A percentile compares a stretch with the other conserved stretches of the same genome.
These are phyloP conservation scores for Colletotrichum euphorbiae DNA, from an alignment of 2,329 filamentous ascomycete species.

Conservation along the genomic window DNA sequence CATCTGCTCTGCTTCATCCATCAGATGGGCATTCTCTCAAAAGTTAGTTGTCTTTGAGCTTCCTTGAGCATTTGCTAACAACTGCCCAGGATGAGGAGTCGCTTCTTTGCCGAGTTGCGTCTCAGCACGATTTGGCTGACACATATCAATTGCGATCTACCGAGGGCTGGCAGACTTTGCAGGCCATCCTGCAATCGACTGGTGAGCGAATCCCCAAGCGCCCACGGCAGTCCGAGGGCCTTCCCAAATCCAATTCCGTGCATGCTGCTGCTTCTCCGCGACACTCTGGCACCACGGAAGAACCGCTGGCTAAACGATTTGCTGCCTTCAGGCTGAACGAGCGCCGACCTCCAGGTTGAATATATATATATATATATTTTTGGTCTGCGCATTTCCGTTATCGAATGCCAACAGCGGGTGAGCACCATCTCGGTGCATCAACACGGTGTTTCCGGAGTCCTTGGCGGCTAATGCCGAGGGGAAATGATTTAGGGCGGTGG, in stretches of 20 bases:
- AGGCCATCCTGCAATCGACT: constrained; percentile 94
- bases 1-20: constrained; percentile 92
- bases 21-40: constrained; percentile 82
- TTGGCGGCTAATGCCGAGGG: background rate
- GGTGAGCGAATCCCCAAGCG: constrained; percentile 95
- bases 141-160: constrained; percentile 86
- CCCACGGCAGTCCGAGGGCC: constrained; percentile 56
- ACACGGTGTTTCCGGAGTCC: background rate
- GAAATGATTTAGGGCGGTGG: background rate
- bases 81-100: constrained; percentile 82
- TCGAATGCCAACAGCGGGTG: constrained; percentile 4
- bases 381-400: constrained; percentile 5
- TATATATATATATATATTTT: constrained; percentile 13
- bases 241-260: constrained; percentile 45
- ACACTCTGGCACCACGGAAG: constrained; percentile 53
- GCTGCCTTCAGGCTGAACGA: constrained; percentile 73
- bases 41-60: constrained; percentile 67
- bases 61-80: background rate
- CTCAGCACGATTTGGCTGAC: constrained; percentile 82
- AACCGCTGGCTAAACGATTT: constrained; percentile 74
- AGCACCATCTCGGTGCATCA: background rate
- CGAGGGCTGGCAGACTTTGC: constrained; percentile 92
- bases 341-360: constrained; percentile 40
- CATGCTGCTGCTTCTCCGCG: constrained; percentile 43
- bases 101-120: constrained; percentile 87